A percentile compares a stretch with the other conserved stretches of the same genome.
Conservation (phyloP, 2,329 filamentous ascomycete genomes). For the Curvularia sp. region DNA sequence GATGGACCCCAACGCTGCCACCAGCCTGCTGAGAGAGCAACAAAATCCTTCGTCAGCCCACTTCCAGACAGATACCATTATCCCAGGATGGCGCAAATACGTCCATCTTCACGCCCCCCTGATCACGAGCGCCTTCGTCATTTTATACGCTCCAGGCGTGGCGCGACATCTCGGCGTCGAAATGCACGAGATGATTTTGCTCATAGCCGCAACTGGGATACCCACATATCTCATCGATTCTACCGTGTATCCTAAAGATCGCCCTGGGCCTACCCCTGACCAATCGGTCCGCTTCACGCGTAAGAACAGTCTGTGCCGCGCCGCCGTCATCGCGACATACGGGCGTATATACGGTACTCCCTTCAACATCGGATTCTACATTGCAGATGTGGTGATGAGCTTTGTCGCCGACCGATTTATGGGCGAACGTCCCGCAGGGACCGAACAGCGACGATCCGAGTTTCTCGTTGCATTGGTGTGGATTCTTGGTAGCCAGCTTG, state of each 20-base stretch:
- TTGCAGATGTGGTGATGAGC: not conserved
- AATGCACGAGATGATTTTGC: not conserved
- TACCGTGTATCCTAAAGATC: slow-evolving; percentile 17
- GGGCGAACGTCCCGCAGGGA: not conserved
- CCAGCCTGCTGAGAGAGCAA: not conserved
- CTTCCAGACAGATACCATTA: not conserved
- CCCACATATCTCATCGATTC: slow-evolving; percentile 26
- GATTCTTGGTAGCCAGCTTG: not conserved
- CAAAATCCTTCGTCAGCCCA: not conserved
- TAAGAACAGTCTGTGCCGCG: slow-evolving; percentile 22
- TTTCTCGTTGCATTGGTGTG: not conserved
- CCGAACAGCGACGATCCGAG: not conserved
- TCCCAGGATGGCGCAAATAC: slow-evolving; percentile 8
- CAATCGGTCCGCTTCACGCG: slow-evolving; percentile 27
- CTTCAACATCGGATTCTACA: slow-evolving; percentile 2
- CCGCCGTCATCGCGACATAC: slow-evolving; percentile 24
- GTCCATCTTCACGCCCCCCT: slow-evolving; percentile 29
- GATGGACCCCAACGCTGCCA: not conserved
- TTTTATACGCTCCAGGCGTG: slow-evolving; percentile 11
- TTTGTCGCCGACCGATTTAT: not conserved
- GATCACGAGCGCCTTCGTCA: slow-evolving; percentile 16
- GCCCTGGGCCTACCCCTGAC: slow-evolving; percentile 17
- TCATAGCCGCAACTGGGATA: slow-evolving; percentile 15
- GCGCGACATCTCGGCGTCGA: slow-evolving; percentile 5
- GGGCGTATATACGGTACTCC: slow-evolving; percentile 23